Base-by-base conservation (phyloP, 371 early-diverging fungal genomes). In the Rhizopus microsporus region DNA sequence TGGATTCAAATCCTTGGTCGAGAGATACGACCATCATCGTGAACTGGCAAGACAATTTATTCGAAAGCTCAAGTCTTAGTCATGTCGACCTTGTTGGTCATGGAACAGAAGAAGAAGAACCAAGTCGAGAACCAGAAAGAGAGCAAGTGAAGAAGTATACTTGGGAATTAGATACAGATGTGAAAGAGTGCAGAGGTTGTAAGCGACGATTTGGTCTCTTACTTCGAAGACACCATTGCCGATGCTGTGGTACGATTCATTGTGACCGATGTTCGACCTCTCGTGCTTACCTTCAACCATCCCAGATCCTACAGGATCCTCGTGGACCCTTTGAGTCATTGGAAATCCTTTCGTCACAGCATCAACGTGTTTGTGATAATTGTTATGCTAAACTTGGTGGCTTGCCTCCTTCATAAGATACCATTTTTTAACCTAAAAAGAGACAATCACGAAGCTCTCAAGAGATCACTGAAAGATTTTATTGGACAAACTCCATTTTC, bases 221-320 rank as follows among this genome's bases (percentile, higher is more conserved):
- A 35, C 59, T 90, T 3, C 71, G 94, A 53, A 84, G 92, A 47
- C 94, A 93, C 60, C 93, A 93, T 63, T 93, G 93, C 60, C 84
- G 91, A 59, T 88, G 91, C n/a, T 94, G 94, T 80, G 93, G 94
- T 15, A 69, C 83, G 7, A 82, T 92, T 51, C 87, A 89, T 23
- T 93, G 94, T 63, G 89, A 89, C 65, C 67, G 71, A 5, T 93
- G 91, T 59, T 88, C 89, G 0, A 71, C 77, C 15, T 71, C 75
- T 3, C 80, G 88, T 13, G 72, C 83, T 5, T 75, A 76, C 47
- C 56, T 89, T 4, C 52, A 67, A 7, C 69, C 81, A 0, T 66
- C 76, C 7, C 77, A 78, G 63, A 82, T 85, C 23, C 60, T 85
- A 9, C 81, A 77, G 46, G 82, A 85, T 57, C 85, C 85, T 12